phyloP scores from a whole-genome alignment of 208 protist genomes.

The Leptomonas seymouri region DNA sequence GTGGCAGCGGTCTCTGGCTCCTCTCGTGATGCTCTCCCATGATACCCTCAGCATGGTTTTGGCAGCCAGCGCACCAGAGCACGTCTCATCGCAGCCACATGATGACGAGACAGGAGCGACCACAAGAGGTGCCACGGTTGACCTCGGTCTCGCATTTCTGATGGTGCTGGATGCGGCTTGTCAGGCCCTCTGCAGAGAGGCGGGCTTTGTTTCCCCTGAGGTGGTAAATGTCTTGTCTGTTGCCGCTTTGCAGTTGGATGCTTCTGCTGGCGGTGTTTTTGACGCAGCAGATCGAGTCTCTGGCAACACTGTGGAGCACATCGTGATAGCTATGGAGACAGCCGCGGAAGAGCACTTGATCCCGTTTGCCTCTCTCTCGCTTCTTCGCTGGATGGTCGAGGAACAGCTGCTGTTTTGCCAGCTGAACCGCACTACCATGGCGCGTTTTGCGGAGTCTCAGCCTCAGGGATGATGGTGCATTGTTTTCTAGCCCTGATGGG shows the following conservation, averaged over 20 bases:
- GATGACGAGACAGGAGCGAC: too few relatives aligned
- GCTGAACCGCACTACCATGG: slow-evolving; percentile 8
- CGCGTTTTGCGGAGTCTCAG: slow-evolving; percentile 10
- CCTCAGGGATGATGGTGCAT: not conserved
- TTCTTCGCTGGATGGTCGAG: slow-evolving; percentile 39
- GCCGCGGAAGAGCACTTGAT: not conserved
- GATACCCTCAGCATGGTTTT: not conserved
- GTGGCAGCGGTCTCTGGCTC: not conserved
- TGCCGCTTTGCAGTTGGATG: slow-evolving; percentile 46
- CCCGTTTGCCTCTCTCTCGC: slow-evolving; percentile 31
- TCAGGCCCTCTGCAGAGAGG: slow-evolving; percentile 38
- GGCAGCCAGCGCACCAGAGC: not conserved
- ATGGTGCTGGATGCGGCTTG: slow-evolving; percentile 48
- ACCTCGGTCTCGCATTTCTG: slow-evolving; percentile 32
- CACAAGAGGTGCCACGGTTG: not conserved
- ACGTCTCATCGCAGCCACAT: too few relatives aligned
- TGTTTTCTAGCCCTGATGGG: not conserved
- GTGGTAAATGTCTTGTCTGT: slow-evolving; percentile 64
- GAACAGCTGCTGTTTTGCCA: slow-evolving; percentile 33
- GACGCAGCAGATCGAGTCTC: slow-evolving; percentile 44
- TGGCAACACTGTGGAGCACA: slow-evolving; percentile 4
- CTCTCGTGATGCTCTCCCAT: not conserved
- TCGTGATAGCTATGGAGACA: slow-evolving; percentile 26
- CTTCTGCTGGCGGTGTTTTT: slow-evolving; percentile 60
- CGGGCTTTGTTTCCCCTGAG: slow-evolving; percentile 28